Conservation (phyloP, 306 rosid species). For the Parietaria judaica region DNA sequence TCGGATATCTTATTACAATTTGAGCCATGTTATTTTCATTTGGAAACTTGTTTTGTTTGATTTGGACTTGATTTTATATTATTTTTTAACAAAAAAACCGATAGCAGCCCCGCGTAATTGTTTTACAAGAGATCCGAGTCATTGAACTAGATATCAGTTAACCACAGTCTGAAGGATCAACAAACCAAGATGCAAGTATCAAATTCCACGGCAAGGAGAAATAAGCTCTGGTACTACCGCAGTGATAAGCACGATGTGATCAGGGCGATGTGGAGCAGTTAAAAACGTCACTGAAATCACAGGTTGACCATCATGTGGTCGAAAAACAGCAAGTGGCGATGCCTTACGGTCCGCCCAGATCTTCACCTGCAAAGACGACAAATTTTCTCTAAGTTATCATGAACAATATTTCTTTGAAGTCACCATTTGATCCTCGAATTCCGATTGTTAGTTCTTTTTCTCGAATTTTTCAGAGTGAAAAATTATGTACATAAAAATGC, state of each 20-base stretch:
- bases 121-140: background rate
- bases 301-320: constrained; percentile 61
- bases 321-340: constrained; percentile 47
- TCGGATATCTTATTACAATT: too few species aligned
- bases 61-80: too few species aligned
- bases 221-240: constrained; percentile 36
- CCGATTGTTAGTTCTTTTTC: background rate
- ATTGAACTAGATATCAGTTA: constrained; percentile 1
- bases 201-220: constrained; percentile 15
- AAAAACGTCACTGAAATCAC: constrained; percentile 65
- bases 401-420: background rate
- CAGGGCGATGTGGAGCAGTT: constrained; percentile 65
- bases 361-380: constrained; percentile 42
- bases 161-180: too few species aligned
- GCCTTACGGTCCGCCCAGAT: constrained; percentile 68
- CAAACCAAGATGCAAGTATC: background rate
- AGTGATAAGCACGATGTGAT: constrained; percentile 63
- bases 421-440: background rate
- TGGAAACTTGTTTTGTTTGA: too few species aligned
- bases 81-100: too few species aligned
- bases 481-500: background rate
- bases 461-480: background rate
- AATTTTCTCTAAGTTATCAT: background rate
- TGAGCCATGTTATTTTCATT: too few species aligned
- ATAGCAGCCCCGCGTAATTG: too few species aligned